Base-by-base conservation (phyloP, 148 eudicot genomes). In the Talinum fruticosum region DNA sequence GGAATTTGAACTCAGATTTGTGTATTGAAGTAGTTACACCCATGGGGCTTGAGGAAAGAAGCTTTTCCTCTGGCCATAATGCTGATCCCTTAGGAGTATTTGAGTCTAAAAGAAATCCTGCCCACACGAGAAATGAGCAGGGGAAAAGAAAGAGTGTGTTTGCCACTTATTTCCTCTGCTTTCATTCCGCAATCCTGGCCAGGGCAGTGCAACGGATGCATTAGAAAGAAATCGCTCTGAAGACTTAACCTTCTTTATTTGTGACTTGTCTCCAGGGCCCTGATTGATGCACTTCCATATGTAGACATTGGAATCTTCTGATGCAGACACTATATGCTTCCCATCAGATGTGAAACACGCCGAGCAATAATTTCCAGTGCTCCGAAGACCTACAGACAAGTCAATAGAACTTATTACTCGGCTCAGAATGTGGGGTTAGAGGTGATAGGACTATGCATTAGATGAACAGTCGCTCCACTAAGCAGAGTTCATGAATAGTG, bases 31-130 rank as follows among this genome's bases (percentile, higher is more conserved):
- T 78, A 18, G 87, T 21, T 23, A 29, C 5, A 32, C 79, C 61
- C 5, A 70, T 59, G 19, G 88, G 86, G 51, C 83, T 71, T 45
- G 85, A 81, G 64, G 72, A 59, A 64, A 86, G 86, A 49, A 96
- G 93, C 79, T 87, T 90, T 73, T 96, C 99, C 86, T 90, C 99
- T 3, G 99, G 99, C 98, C 99, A 96, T 66, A 95, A 90, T 47
- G 96, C 97, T 4, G 97, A 88, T 81, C 94, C 97, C 77, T 86
- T 91, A 47, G 89, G 86, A 53, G 74, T 66, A 57, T 70, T 78
- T 7, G 88, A 79, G 73, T 90, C 97, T 53, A 84, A 37, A 84
- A 76, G 34, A 89, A 89, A 32, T 90, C 94, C 51, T 87, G 88
- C 44, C 80, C 79, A 54, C 83, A 78, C 18, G 92, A 86, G 83